Conservation (phyloP, 331 rosid species). For the Pyrus hybrid region DNA sequence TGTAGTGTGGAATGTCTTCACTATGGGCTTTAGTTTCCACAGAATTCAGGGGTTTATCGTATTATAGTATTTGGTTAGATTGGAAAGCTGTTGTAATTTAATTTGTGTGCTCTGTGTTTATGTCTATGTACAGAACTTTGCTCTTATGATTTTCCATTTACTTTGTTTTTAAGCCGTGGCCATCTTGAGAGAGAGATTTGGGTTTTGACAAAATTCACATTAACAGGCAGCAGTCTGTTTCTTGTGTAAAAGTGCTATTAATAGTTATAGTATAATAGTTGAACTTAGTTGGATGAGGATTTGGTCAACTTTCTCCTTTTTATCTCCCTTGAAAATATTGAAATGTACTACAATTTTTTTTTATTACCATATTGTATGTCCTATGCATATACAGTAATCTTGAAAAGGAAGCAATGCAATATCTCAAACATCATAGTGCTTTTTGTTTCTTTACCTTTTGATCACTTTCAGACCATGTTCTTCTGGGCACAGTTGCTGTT, state of each 20-base stretch:
- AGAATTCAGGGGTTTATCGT: too few species aligned
- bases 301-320: neutral
- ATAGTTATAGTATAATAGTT: neutral
- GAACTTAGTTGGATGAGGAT: neutral
- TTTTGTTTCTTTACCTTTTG: neutral
- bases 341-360: neutral
- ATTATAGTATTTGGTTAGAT: too few species aligned
- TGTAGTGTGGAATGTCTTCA: neutral
- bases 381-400: neutral
- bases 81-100: too few species aligned
- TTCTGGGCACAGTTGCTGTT: neutral
- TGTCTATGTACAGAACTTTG: too few species aligned
- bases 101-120: too few species aligned
- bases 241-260: neutral
- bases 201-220: neutral
- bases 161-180: too few species aligned
- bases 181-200: too few species aligned
- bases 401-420: neutral
- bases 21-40: too few species aligned
- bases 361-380: neutral
- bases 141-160: too few species aligned
- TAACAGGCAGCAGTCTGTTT: neutral
- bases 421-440: neutral
- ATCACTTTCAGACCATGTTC: neutral
- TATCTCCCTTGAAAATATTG: neutral